Evolutionary conservation across 306 rosid genomes (phyloP).

Genomic region (Ammopiptanthus mongolicus): DNA sequence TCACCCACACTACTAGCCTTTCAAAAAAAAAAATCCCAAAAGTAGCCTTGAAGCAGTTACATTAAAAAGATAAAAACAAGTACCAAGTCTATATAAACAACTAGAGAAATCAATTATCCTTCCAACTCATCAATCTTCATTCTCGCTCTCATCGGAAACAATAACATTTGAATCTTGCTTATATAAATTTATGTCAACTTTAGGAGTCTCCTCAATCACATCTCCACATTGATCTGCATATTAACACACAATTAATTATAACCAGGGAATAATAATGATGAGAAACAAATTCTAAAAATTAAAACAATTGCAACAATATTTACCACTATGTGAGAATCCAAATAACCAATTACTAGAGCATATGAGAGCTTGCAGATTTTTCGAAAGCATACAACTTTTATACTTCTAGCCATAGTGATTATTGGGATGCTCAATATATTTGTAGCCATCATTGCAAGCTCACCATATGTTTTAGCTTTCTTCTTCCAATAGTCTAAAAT

Average conservation of each 20-base stretch:
- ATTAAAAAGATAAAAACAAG: neutral
- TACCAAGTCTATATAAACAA: neutral
- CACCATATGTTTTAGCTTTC: neutral
- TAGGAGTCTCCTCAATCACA: neutral
- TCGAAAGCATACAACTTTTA: neutral
- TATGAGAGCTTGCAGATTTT: conserved; percentile 17
- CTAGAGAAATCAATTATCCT: neutral
- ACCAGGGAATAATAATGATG: neutral
- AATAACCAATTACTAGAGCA: conserved; percentile 7
- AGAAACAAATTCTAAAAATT: neutral
- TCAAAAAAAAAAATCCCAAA: neutral
- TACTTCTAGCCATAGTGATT: conserved; percentile 2
- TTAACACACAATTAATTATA: neutral
- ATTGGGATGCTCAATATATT: conserved; percentile 11
- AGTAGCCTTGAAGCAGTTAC: neutral
- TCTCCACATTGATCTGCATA: neutral
- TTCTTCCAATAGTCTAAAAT: conserved; percentile 4
- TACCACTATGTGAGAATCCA: conserved; percentile 19
- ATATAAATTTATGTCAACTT: neutral
- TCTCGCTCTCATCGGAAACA: neutral
- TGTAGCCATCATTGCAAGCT: conserved; percentile 8
- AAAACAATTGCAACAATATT: neutral
- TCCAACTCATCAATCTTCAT: neutral
- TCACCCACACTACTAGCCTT: neutral
- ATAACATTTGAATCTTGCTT: neutral